These are phyloP conservation scores for Naegleria fowleri DNA, from an alignment of 208 protist species.

Conservation along the genomic window DNA sequence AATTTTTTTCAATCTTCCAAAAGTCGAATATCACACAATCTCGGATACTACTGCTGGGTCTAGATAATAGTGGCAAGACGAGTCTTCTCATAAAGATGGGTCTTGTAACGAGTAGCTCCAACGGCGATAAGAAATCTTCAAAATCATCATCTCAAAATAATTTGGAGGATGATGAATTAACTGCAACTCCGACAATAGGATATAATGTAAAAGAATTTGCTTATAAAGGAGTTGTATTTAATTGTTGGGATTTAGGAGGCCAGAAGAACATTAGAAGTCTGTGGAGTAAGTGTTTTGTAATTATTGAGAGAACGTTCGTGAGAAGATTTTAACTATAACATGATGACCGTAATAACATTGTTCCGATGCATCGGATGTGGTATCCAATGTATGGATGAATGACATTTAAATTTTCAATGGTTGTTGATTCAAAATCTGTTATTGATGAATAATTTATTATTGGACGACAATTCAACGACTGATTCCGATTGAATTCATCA, in stretches of 20 bases:
- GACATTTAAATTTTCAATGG: no score
- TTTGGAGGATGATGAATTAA: conserved; percentile 68
- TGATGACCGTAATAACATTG: no score
- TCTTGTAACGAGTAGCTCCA: background rate
- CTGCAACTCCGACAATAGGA: conserved; percentile 92
- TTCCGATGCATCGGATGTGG: no score
- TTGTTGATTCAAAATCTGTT: no score
- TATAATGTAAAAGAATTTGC: conserved; percentile 95
- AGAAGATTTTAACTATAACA: no score
- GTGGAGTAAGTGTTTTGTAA: background rate
- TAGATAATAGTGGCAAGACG: conserved; percentile 96
- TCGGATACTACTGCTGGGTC: conserved; percentile 83
- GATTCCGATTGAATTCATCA: background rate
- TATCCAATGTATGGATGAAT: no score
- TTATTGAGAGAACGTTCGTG: no score
- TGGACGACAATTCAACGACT: no score
- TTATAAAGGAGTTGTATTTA: conserved; percentile 93
- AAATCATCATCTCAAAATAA: background rate
- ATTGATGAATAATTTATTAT: no score
- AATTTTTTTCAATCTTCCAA: background rate
- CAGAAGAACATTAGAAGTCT: conserved; percentile 87
- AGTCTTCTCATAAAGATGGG: conserved; percentile 81
- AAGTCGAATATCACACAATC: conserved; percentile 27
- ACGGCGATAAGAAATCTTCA: background rate
- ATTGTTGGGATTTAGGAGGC: conserved; percentile 90